phyloP scores from a whole-genome alignment of 2,329 filamentous ascomycete species.

The Fusarium nelsonii region DNA sequence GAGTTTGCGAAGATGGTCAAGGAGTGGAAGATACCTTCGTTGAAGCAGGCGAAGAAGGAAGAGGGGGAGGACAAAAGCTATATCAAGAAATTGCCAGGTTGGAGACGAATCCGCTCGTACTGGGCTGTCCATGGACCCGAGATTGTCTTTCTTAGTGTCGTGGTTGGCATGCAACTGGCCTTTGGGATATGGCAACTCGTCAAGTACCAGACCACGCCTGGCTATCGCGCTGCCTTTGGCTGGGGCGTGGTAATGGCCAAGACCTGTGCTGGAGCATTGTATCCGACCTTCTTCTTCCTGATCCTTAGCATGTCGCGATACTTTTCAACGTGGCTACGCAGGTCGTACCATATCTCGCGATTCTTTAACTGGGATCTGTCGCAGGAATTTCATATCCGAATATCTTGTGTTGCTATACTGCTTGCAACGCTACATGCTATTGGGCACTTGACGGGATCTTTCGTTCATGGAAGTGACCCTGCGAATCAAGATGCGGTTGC shows the following conservation, averaged over 20 bases:
- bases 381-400: constrained; percentile 67
- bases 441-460: constrained; percentile 66
- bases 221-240: constrained; percentile 64
- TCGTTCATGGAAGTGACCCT: constrained; percentile 62
- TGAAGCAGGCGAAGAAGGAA: constrained; percentile 61
- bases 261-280: constrained; percentile 65
- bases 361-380: constrained; percentile 70
- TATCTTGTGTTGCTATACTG: constrained; percentile 62
- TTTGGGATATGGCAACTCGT: constrained; percentile 68
- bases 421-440: constrained; percentile 67
- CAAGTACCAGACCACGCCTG: constrained; percentile 61
- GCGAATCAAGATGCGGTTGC: constrained; percentile 60
- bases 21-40: constrained; percentile 62
- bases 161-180: constrained; percentile 61
- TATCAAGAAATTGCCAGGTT: constrained; percentile 58
- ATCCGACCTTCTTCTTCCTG: constrained; percentile 70
- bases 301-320: constrained; percentile 70
- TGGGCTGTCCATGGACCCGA: constrained; percentile 68
- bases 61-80: constrained; percentile 62
- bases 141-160: constrained; percentile 62
- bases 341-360: constrained; percentile 64
- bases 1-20: constrained; percentile 61
- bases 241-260: constrained; percentile 70
- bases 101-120: constrained; percentile 62
- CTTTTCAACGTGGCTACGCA: constrained; percentile 64